Evolutionary conservation across 371 early-diverging fungal species (phyloP).

Genomic region (Mucor mucedo): DNA sequence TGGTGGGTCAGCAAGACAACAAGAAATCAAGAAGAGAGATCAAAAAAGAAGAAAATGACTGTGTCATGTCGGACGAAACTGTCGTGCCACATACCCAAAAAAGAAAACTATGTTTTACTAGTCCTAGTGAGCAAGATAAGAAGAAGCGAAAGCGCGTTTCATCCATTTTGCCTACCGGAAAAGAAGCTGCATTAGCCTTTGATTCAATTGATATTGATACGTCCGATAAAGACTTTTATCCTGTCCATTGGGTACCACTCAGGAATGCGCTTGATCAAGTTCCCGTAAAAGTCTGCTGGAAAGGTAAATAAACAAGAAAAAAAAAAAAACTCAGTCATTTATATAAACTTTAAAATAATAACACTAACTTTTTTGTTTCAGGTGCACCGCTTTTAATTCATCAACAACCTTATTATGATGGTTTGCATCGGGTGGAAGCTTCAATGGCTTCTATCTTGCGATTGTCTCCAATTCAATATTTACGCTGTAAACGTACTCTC

Average conservation of each 20-base stretch:
- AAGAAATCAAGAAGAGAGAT: conserved; percentile 5
- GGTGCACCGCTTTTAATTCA: conserved; percentile 55
- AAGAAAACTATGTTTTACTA: conserved; percentile 14
- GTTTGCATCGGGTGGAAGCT: conserved; percentile 59
- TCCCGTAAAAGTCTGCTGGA: conserved; percentile 37
- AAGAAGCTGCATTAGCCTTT: conserved; percentile 35
- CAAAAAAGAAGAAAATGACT: conserved; percentile 14
- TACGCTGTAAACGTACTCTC: conserved; percentile 48
- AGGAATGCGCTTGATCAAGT: conserved; percentile 24
- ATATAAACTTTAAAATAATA: neutral
- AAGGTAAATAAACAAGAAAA: conserved; percentile 31
- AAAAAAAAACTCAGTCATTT: neutral
- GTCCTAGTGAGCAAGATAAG: neutral
- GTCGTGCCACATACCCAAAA: conserved; percentile 35
- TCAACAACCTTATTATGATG: conserved; percentile 45
- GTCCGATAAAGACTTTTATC: conserved; percentile 26
- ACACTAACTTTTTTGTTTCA: conserved; percentile 5
- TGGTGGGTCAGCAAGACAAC: neutral
- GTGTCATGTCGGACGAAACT: conserved; percentile 33
- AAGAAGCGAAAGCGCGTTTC: conserved; percentile 30
- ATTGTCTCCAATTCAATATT: conserved; percentile 67
- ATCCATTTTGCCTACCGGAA: conserved; percentile 31
- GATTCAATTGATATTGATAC: conserved; percentile 38
- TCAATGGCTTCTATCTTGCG: conserved; percentile 67
- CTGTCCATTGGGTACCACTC: conserved; percentile 30